Evolutionary conservation across 805 yeast species (phyloP).

Genomic region (Nakazawaea siamensis): DNA sequence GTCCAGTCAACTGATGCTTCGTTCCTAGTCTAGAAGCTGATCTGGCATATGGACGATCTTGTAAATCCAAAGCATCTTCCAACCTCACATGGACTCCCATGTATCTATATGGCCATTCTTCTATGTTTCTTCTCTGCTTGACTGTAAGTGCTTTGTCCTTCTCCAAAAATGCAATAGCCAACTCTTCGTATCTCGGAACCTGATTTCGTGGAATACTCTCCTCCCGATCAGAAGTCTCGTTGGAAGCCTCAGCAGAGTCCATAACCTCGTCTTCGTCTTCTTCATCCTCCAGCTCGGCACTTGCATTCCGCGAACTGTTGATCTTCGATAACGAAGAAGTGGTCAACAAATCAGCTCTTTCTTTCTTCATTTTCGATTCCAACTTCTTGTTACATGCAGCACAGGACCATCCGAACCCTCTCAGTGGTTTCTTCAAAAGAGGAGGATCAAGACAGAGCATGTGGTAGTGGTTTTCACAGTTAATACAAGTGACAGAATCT

Average conservation of each 20-base stretch:
- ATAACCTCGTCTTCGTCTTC: conserved; percentile 14
- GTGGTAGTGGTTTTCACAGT: conserved; percentile 64
- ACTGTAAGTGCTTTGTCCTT: conserved; percentile 33
- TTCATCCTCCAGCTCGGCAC: conserved; percentile 2
- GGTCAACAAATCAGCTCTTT: conserved; percentile 26
- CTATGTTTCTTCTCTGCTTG: conserved; percentile 42
- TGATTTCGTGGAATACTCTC: conserved; percentile 8
- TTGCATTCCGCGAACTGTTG: conserved; percentile 7
- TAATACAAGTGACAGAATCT: conserved; percentile 76
- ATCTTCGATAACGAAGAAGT: conserved; percentile 11
- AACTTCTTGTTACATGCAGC: conserved; percentile 61
- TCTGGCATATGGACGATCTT: conserved; percentile 73
- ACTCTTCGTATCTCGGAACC: conserved; percentile 48
- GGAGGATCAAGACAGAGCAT: conserved; percentile 86
- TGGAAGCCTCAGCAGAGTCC: too few species aligned
- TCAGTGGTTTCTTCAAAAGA: conserved; percentile 62
- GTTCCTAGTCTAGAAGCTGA: conserved; percentile 73
- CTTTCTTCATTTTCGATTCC: conserved; percentile 32
- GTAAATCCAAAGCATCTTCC: conserved; percentile 71
- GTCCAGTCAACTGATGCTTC: conserved; percentile 62
- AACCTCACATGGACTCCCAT: conserved; percentile 66
- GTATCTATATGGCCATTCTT: conserved; percentile 78
- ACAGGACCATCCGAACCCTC: conserved; percentile 91
- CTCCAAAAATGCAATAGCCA: conserved; percentile 45
- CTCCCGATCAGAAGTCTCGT: conserved; percentile 4